A percentile compares a stretch with the other conserved stretches of the same genome.
Conservation (phyloP, 1,139 yeast species). For the Wickerhamiella infanticola region DNA sequence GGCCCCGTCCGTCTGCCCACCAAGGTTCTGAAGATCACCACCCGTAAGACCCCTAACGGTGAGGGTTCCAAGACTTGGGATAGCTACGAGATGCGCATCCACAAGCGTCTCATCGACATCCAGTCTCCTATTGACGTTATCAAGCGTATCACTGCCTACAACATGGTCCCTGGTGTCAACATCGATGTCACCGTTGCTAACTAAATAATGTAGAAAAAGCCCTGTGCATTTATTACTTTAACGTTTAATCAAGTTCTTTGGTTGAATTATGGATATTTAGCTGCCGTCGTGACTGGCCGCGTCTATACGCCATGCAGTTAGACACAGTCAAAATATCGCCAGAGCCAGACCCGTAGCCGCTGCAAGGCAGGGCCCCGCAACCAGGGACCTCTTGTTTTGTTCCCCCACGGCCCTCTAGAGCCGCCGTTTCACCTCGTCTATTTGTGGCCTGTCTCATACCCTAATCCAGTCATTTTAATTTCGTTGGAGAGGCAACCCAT, state of each 20-base stretch:
- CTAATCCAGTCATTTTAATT: too few species aligned
- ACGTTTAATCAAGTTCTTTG: neutral
- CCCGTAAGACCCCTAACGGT: constrained; percentile 99
- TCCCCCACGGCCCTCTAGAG: too few species aligned
- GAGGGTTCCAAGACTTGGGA: constrained; percentile 99
- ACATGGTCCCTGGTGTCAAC: constrained; percentile 41
- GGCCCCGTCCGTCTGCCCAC: constrained; percentile 99
- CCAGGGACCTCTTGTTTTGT: too few species aligned
- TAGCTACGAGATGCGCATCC: constrained; percentile 98
- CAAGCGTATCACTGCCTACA: constrained; percentile 90
- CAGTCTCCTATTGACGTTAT: constrained; percentile 92
- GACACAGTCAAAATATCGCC: too few species aligned
- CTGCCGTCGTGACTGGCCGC: too few species aligned
- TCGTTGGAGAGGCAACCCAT: too few species aligned
- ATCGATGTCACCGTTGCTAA: constrained; percentile 31
- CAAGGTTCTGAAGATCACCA: constrained; percentile 93
- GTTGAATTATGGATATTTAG: neutral
- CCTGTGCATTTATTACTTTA: constrained; percentile 1
- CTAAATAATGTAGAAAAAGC: constrained; percentile 13
- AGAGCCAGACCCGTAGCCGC: too few species aligned
- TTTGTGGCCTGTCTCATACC: too few species aligned
- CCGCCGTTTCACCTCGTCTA: too few species aligned
- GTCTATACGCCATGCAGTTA: too few species aligned
- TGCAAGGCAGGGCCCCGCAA: too few species aligned
- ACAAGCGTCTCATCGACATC: constrained; percentile 98